Percentiles rank a stretch among this genome's conserved stretches.
Conservation (phyloP, 2,329 filamentous ascomycete species). For the Paracorniculantispora psalliotae region DNA sequence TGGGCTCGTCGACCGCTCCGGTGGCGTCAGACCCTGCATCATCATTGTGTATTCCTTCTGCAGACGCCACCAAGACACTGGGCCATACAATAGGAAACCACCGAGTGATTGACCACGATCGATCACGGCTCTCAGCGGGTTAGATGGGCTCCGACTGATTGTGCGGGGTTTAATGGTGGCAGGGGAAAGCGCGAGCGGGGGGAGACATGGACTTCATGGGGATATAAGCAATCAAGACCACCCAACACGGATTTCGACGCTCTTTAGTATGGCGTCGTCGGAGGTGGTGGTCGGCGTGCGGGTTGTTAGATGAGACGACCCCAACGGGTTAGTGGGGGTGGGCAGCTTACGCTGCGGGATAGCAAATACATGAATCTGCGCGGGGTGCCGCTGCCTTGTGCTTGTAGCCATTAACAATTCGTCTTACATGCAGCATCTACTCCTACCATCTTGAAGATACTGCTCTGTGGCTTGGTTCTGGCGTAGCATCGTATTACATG, state of each 20-base stretch:
- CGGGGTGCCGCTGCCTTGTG: accelerated
- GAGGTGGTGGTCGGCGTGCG: background rate
- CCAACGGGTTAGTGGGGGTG: slow-evolving; percentile 4
- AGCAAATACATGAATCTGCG: background rate
- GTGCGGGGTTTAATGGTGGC: background rate
- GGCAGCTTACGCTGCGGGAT: background rate
- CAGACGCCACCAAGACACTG: slow-evolving; percentile 14
- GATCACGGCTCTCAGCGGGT: background rate
- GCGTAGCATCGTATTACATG: slow-evolving; percentile 6
- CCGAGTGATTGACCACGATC: slow-evolving; percentile 11
- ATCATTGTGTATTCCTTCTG: slow-evolving; percentile 16
- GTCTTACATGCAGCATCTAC: slow-evolving; percentile 3
- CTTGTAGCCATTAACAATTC: background rate
- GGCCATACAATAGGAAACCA: background rate
- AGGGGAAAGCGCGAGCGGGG: background rate
- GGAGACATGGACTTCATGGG: background rate
- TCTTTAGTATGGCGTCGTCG: background rate
- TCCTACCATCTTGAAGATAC: background rate
- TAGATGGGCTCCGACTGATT: slow-evolving; percentile 2
- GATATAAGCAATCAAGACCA: slow-evolving; percentile 4
- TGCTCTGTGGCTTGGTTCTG: background rate
- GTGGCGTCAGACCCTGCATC: slow-evolving; percentile 17
- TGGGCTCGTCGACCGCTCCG: slow-evolving; percentile 20
- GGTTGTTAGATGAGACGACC: background rate
- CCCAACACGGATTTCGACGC: background rate